phyloP scores from a whole-genome alignment of 139 green algal species.

The Chlamydomonas incerta region DNA sequence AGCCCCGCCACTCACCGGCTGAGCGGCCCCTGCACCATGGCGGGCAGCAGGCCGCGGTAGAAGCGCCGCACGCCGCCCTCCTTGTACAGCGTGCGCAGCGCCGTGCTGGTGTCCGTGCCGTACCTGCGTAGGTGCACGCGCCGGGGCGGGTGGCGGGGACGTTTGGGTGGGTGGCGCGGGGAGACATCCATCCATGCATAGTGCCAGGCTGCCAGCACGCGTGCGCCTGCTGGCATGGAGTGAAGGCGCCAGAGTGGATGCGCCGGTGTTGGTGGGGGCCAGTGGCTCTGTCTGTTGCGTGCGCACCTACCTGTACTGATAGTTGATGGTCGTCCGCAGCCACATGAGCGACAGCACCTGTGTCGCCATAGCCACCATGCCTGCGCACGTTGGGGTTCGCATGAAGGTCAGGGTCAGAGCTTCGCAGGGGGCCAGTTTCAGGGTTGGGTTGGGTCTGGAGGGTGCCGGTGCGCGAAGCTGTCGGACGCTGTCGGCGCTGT shows the following conservation, averaged over 20 bases:
- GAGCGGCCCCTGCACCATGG: conserved; percentile 81
- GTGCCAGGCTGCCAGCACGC: too few species aligned
- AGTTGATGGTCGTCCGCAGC: conserved; percentile 93
- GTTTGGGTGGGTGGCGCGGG: too few species aligned
- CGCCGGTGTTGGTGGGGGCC: background rate
- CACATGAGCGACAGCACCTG: conserved; percentile 88
- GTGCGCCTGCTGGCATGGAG: too few species aligned
- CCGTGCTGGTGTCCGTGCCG: conserved; percentile 72
- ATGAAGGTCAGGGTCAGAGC: too few species aligned
- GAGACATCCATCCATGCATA: too few species aligned
- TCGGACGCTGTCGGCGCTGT: too few species aligned
- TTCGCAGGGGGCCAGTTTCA: too few species aligned
- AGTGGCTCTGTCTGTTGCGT: too few species aligned
- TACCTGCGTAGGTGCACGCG: conserved; percentile 13
- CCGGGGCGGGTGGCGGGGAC: too few species aligned
- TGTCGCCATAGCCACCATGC: background rate
- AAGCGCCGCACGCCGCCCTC: conserved; percentile 88
- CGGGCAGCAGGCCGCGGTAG: conserved; percentile 85
- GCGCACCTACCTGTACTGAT: conserved; percentile 77
- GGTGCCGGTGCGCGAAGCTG: too few species aligned
- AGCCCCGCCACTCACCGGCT: conserved; percentile 69
- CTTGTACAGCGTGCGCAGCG: conserved; percentile 79
- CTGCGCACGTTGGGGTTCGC: too few species aligned
- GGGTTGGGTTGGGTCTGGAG: too few species aligned
- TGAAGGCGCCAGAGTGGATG: background rate